Conservation (phyloP, 23 red algal genomes). For the Chondrus crispus region DNA sequence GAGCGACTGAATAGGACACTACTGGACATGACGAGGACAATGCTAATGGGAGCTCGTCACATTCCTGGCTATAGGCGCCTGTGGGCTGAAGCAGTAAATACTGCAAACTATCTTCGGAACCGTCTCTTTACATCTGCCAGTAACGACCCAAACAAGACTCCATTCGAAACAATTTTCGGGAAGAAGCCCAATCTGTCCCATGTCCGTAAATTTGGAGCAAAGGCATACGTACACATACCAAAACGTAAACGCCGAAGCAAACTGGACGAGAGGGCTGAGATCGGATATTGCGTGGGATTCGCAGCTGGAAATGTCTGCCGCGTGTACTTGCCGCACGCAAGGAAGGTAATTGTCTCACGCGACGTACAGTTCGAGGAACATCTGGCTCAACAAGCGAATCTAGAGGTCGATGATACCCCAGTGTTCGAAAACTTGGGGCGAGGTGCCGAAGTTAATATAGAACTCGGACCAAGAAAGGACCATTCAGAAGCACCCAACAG, state of each 20-base stretch:
- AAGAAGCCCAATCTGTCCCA: background rate
- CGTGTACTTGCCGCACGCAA: background rate
- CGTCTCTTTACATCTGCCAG: background rate
- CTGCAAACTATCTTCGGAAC: slow-evolving; percentile 1
- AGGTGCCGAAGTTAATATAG: too few species aligned
- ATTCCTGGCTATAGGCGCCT: background rate
- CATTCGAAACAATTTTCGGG: slow-evolving; percentile 8
- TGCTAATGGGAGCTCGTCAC: background rate
- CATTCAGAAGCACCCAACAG: too few species aligned
- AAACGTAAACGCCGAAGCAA: background rate
- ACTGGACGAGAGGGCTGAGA: background rate
- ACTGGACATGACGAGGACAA: background rate
- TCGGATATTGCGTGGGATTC: slow-evolving; percentile 14
- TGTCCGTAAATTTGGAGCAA: background rate
- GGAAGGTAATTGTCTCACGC: background rate
- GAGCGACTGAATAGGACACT: slow-evolving; percentile 13
- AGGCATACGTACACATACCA: slow-evolving; percentile 22
- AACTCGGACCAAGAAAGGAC: too few species aligned
- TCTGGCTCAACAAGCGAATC: too few species aligned
- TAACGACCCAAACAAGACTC: background rate
- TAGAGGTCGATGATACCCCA: too few species aligned
- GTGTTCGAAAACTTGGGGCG: too few species aligned
- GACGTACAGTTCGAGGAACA: too few species aligned
- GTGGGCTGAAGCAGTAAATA: background rate
- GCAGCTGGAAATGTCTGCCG: slow-evolving; percentile 20